Base-by-base conservation (phyloP, 108 stramenopile species). In the Fistulifera solaris region DNA sequence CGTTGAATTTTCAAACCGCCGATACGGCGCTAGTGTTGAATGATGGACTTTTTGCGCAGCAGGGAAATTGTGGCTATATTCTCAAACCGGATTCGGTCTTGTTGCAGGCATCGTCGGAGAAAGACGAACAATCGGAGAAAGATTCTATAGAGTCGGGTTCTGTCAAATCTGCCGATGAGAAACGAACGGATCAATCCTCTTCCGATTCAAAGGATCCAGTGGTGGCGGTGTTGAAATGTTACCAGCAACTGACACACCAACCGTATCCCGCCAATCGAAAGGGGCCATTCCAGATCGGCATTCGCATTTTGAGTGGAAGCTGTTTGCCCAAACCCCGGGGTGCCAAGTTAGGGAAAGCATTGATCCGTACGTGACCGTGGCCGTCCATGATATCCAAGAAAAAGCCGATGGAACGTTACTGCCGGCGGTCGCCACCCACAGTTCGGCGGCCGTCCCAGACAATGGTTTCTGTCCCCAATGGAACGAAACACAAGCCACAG, bases 51-150 rank as follows among this genome's bases (percentile, higher is more conserved):
- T 98, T 96, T 62, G 71, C 70, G 22, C 81, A 94, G 47, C 87
- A 86, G 59, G 94, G 92, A 1, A 59, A 61, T 10, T 85, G 87
- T 47, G 98, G 98, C 6, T 99, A 99, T 59, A 63, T 99, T 2
- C 65, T 69, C 8, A 97, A 97, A 67, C 89, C 95, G 23, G 26
- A 24, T 5, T 70, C 59, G 56, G 27, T 72, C n/a, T 49, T 75
- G 75, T 46, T 52, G 5, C 51, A 59, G 28, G 8, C 31, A 6
- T 3, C 8, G 31, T 35, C 31, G 31, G 31, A 3, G 6, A 35
- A 3, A 35, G 31, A 35, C 8, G 31, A 35, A 3, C 31, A 35
- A 8, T 6, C 3, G 8, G 31, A 35, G 31, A 35, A 8, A 6
- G 31, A 35, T 35, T 3, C 8, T 6, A 8, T 35, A 8, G 31